Percentiles rank a stretch among this genome's conserved stretches.
Conservation (phyloP, 305 asterid genomes). For the Vinca major region DNA sequence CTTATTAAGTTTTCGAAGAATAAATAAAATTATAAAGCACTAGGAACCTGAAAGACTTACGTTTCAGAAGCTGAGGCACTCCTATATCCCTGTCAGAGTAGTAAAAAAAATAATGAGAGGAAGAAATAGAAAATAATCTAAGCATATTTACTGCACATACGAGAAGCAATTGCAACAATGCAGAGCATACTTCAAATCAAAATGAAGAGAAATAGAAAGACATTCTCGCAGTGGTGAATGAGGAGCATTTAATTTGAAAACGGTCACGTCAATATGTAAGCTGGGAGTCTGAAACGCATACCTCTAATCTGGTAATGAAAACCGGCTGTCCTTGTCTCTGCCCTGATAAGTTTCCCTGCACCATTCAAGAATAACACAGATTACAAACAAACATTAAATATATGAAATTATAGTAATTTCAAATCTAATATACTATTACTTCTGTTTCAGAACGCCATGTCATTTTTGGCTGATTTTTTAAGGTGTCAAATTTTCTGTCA, state of each 20-base stretch:
- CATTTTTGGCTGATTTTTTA: too few species aligned
- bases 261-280: not conserved
- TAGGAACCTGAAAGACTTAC: slow-evolving; percentile 36
- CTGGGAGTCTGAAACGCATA: slow-evolving; percentile 17
- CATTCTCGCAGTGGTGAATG: not conserved
- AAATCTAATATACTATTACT: not conserved
- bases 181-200: not conserved
- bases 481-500: too few species aligned
- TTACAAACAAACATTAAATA: not conserved
- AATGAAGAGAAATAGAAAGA: not conserved
- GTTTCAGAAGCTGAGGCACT: slow-evolving; percentile 68
- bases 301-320: slow-evolving; percentile 95
- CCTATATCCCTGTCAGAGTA: slow-evolving; percentile 75
- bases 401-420: slow-evolving; percentile 7
- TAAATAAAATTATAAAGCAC: slow-evolving; percentile 14
- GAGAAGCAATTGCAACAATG: not conserved
- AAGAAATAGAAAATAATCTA: not conserved
- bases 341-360: slow-evolving; percentile 94
- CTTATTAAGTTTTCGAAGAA: not conserved
- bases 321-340: slow-evolving; percentile 98
- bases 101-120: slow-evolving; percentile 8
- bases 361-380: slow-evolving; percentile 10
- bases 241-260: not conserved
- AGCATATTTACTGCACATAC: slow-evolving; percentile 3
- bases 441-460: too few species aligned